These are phyloP conservation scores for Fusarium ramigenum DNA, from an alignment of 2,329 filamentous ascomycete species.

Conservation along the genomic window DNA sequence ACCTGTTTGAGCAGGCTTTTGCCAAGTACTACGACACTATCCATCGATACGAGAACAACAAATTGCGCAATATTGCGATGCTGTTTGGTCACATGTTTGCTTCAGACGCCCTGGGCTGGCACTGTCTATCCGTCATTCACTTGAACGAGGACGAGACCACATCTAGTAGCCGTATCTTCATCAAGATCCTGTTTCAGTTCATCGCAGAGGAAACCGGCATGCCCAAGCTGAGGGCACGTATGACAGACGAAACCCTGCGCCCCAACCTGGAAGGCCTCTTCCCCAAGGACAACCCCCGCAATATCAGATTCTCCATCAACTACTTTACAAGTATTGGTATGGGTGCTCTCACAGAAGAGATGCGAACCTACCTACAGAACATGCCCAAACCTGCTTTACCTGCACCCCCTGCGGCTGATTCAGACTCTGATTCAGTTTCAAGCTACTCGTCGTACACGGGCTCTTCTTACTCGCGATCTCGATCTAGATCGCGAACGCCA, in stretches of 20 bases:
- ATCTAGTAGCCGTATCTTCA: slow-evolving; percentile 94
- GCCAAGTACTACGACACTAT: slow-evolving; percentile 96
- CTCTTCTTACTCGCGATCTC: slow-evolving; percentile 66
- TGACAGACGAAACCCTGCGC: slow-evolving; percentile 81
- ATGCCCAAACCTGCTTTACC: slow-evolving; percentile 85
- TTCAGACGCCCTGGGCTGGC: slow-evolving; percentile 91
- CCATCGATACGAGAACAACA: slow-evolving; percentile 95
- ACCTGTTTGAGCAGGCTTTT: slow-evolving; percentile 91
- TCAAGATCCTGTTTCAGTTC: slow-evolving; percentile 97
- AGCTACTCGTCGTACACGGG: slow-evolving; percentile 81
- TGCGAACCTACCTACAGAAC: slow-evolving; percentile 90
- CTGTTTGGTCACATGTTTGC: slow-evolving; percentile 94
- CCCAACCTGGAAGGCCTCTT: slow-evolving; percentile 87
- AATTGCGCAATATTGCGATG: slow-evolving; percentile 91
- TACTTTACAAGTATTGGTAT: slow-evolving; percentile 99
- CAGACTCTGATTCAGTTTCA: slow-evolving; percentile 76
- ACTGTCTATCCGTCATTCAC: slow-evolving; percentile 84
- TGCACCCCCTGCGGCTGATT: slow-evolving; percentile 66
- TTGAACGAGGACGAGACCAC: slow-evolving; percentile 98
- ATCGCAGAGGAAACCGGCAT: slow-evolving; percentile 88
- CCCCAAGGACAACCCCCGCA: slow-evolving; percentile 86
- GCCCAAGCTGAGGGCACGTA: slow-evolving; percentile 76
- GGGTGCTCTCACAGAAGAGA: slow-evolving; percentile 92
- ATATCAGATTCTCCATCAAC: slow-evolving; percentile 97
- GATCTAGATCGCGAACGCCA: slow-evolving; percentile 56